Evolutionary conservation across 78 protist species (phyloP), one percentile per base, ranked within the genome.

Genomic region (Dictyostelium brefeldianum): DNA sequence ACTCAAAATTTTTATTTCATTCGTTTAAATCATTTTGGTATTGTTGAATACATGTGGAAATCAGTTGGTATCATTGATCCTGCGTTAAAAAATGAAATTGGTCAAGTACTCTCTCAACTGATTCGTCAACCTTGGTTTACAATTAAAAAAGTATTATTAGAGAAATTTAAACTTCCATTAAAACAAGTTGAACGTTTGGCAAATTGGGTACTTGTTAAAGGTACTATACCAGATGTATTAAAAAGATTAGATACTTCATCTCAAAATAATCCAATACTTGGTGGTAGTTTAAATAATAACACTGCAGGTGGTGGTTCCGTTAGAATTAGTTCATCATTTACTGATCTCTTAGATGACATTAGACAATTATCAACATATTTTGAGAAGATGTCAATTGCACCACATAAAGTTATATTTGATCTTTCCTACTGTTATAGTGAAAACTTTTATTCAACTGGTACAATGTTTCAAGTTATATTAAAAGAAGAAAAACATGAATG

Each of bases 1-100:
- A 51, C 67, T 14, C 59, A 41, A 29, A 73, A 75, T 64, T 43
- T n/a, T 29, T 85, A 85, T 85, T 18, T 43, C 51, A 29, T 85
- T 22, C 62, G 92, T 53, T 41, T 85, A 50, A 85, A 85, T 74
- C 92, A 85, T 53, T 73, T 53, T 57, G 92, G 92, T 62, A 75
- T 85, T 10, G 92, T 75, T 2, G 92, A 85, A 20, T 71, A 85
- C 43, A 85, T 85, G 92, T 85, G 92, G 92, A 53, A 78, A 56
- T 59, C 17, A 18, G 74, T 85, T 74, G 92, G 92, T 27, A 85
- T 85, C 69, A 67, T 36, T 7, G 92, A 85, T 41, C 36, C 0
- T 31, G 47, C 48, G 0, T 73, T 31, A 47, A 53, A 53, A 43
- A 31, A 43, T 59, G 92, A 85, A 46, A 47, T 85, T 25, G 62